A percentile compares a stretch with the other conserved stretches of the same genome.
Evolutionary conservation across 2,329 filamentous ascomycete genomes (phyloP).

Genomic region (Epicoccum nigrum): DNA sequence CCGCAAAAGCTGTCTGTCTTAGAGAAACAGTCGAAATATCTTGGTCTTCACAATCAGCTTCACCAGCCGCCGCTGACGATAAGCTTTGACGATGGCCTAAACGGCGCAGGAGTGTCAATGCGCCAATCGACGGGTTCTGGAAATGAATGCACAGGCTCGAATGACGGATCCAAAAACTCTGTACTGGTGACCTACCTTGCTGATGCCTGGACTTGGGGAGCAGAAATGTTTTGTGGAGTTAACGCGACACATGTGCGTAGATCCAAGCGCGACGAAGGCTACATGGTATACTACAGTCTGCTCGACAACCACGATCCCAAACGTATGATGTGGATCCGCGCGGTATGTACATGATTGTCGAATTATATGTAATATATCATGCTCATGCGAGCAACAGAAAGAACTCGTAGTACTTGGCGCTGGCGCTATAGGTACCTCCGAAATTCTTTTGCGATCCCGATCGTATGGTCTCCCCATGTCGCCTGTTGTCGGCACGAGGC

Average conservation of each 20-base stretch:
- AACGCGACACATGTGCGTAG: constrained; percentile 67
- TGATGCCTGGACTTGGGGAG: constrained; percentile 75
- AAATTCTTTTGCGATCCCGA: constrained; percentile 52
- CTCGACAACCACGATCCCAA: too few relatives aligned
- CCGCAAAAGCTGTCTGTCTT: not conserved
- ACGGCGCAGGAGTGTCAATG: constrained; percentile 70
- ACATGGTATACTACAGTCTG: not conserved
- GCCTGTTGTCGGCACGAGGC: constrained; percentile 50
- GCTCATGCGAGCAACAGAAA: constrained; percentile 40
- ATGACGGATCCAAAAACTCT: constrained; percentile 71
- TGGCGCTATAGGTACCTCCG: constrained; percentile 68
- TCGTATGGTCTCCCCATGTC: constrained; percentile 63
- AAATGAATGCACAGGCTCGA: constrained; percentile 68
- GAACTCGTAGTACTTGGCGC: constrained; percentile 71
- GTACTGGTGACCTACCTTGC: constrained; percentile 70
- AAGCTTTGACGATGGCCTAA: constrained; percentile 65
- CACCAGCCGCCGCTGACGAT: constrained; percentile 66
- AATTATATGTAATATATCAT: not conserved
- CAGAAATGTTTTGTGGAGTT: constrained; percentile 72
- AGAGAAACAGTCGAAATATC: not conserved
- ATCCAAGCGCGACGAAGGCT: not conserved
- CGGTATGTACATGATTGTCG: not conserved
- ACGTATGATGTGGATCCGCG: constrained; percentile 1
- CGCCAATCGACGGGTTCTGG: constrained; percentile 64
- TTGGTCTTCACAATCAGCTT: constrained; percentile 57